A percentile compares a stretch with the other conserved stretches of the same genome.
These are phyloP conservation scores for Sphagnum tenellum DNA, from an alignment of 225 moss, liverwort and hornwort genomes.

Conservation along the genomic window DNA sequence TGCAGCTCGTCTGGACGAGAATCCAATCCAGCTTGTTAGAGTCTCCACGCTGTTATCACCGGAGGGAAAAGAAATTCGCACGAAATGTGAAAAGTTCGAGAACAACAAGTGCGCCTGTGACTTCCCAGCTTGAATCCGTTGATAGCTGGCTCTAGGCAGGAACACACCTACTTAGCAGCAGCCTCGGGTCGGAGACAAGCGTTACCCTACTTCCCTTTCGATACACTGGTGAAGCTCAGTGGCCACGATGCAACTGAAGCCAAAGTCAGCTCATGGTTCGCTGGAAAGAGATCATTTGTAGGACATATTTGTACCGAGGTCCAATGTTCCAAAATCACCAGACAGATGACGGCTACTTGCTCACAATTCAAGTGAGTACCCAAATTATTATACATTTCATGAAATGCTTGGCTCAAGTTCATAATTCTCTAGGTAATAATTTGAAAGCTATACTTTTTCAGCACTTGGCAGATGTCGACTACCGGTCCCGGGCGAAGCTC, in stretches of 20 bases:
- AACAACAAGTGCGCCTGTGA: constrained; percentile 21
- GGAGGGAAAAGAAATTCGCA: constrained; percentile 7
- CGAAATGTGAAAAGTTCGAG: constrained; percentile 11
- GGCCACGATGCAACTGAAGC: constrained; percentile 9
- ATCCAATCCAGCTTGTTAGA: constrained; percentile 12
- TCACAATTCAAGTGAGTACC: constrained; percentile 16
- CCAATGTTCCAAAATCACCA: background rate
- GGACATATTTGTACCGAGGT: constrained; percentile 18
- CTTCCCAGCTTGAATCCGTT: constrained; percentile 25
- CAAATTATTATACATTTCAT: no score
- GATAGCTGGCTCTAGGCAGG: constrained; percentile 10
- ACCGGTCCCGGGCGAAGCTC: no score
- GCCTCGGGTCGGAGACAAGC: constrained; percentile 15
- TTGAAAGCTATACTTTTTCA: no score
- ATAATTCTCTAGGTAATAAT: no score
- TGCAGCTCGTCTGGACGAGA: background rate
- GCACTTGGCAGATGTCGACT: no score
- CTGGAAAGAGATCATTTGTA: constrained; percentile 23
- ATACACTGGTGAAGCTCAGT: constrained; percentile 19
- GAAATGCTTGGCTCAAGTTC: no score
- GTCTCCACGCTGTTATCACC: constrained; percentile 6
- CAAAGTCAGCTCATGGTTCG: constrained; percentile 17
- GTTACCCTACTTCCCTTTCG: constrained; percentile 28
- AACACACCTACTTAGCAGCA: constrained; percentile 16
- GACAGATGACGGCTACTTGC: constrained; percentile 24